Evolutionary conservation across 169 alveolate genomes (phyloP), one percentile per base, ranked within the genome.

Genomic region (Eimeria mitis): DNA sequence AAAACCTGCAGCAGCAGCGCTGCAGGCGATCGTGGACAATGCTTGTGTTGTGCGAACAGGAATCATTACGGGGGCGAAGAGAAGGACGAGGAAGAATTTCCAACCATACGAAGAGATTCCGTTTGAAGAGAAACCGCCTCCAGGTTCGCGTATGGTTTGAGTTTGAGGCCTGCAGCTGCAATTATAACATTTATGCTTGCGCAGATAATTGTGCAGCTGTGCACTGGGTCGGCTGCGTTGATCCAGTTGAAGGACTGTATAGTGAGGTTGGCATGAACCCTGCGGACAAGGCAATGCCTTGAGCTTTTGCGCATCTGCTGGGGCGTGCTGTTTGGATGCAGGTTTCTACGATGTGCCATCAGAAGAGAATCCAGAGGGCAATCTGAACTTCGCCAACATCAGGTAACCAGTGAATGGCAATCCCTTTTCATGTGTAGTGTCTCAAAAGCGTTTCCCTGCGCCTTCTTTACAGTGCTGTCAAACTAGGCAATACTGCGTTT

Each of bases 271-370:
- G 34, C 49, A 25, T 13, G 19, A 68, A 11, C 49, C 49, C 49
- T 68, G 78, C 47, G n/a, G 78, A 16, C 52, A 16, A 70, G 19
- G 49, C 78, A 34, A 34, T 2, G 83, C 34, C 34, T 0, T n/a
- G 75, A 65, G 75, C 37, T 65, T 73, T n/a, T 42, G 56, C 83
- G 19, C 34, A 14, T 73, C 83, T 34, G n/a, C n/a, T n/a, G n/a
- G n/a, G n/a, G n/a, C n/a, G n/a, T n/a, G n/a, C n/a, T n/a, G n/a
- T n/a, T n/a, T n/a, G n/a, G n/a, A n/a, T n/a, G n/a, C 44, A 87
- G 92, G 99, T 23, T 98, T 98, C 85, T 99, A 98, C 97, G 98
- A 52, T 99, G 98, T 76, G 99, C 98, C 96, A 94, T 97, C 76
- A 96, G 98, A 84, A 97, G 98, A 94, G 98, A 98, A 42, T 97